Evolutionary conservation across 805 yeast species (phyloP).

Genomic region (Suhomyces vadensis): DNA sequence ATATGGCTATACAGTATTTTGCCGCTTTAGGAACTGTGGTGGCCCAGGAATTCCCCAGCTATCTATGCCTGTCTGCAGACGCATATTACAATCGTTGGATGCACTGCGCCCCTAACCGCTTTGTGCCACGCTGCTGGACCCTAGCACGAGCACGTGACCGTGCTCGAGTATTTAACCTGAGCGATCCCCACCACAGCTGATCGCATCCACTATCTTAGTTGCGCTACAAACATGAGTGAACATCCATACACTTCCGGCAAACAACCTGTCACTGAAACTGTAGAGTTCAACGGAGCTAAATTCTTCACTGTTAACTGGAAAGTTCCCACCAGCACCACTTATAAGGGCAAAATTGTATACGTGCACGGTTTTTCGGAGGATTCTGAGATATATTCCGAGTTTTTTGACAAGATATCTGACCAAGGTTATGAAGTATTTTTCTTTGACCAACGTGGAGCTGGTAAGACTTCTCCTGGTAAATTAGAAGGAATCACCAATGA

Average conservation of each 20-base stretch:
- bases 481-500: conserved; percentile 60
- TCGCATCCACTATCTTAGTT: too few relatives aligned
- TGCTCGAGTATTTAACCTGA: too few relatives aligned
- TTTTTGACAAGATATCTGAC: conserved; percentile 52
- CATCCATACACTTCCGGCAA: conserved; percentile 39
- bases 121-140: too few relatives aligned
- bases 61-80: too few relatives aligned
- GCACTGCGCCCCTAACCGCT: too few relatives aligned
- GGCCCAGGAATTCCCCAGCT: too few relatives aligned
- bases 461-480: conserved; percentile 58
- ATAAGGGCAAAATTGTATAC: conserved; percentile 56
- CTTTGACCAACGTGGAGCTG: conserved; percentile 78
- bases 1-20: too few relatives aligned
- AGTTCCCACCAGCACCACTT: conserved; percentile 31
- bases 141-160: too few relatives aligned
- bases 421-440: conserved; percentile 65
- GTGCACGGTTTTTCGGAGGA: conserved; percentile 77
- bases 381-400: conserved; percentile 47
- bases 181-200: too few relatives aligned
- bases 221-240: conserved; percentile 9
- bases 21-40: too few relatives aligned
- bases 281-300: conserved; percentile 39
- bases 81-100: too few relatives aligned
- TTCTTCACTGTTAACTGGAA: conserved; percentile 45
- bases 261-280: conserved; percentile 28